Evolutionary conservation across 352 stramenopile genomes (phyloP), one percentile per base, ranked within the genome.

Genomic region (Pythium insidiosum): DNA sequence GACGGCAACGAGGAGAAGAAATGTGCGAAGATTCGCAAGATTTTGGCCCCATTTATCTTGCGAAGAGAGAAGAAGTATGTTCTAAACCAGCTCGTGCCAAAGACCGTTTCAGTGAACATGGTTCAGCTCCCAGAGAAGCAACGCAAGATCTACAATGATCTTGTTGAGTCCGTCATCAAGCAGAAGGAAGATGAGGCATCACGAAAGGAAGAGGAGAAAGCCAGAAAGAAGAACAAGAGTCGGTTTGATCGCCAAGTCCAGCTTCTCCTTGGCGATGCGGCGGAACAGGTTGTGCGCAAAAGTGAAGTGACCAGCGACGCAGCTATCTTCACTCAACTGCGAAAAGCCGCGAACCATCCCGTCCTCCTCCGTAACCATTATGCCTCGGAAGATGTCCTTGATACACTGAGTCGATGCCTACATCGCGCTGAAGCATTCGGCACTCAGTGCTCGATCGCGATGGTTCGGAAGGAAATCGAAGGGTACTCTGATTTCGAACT

Each of bases 31-130:
- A 70, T 96, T 13, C 81, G 81, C 18, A 86, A 95, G 42, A 84
- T 98, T 44, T 84, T 99, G 57, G 85, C 89, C n/a, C 96, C 96
- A 1, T 99, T 99, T 62, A 95, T 99, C 7, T 67, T 99, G 30
- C 69, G 96, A 7, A 80, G 96, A 21, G 82, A 98, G 29, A 99
- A 99, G 63, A 77, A 84, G 50, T 94, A 97, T 47, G 96, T 99
- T 16, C 66, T 98, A 35, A 76, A 70, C 43, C 91, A 98, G 53
- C 66, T 97, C 5, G 73, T 90, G 20, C 42, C 77, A 2, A 96
- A 97, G 57, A 97, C 68, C 3, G 63, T 84, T 26, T 47, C 73
- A 4, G 61, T 97, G 0, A 68, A 97, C 56, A 78, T 89, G 49
- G 53, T 98, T 2, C 66, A 84, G 24, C 66, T 96, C 24, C 66